These are phyloP conservation scores for Solanum stenotomum DNA, from an alignment of 257 asterid species.

Conservation along the genomic window DNA sequence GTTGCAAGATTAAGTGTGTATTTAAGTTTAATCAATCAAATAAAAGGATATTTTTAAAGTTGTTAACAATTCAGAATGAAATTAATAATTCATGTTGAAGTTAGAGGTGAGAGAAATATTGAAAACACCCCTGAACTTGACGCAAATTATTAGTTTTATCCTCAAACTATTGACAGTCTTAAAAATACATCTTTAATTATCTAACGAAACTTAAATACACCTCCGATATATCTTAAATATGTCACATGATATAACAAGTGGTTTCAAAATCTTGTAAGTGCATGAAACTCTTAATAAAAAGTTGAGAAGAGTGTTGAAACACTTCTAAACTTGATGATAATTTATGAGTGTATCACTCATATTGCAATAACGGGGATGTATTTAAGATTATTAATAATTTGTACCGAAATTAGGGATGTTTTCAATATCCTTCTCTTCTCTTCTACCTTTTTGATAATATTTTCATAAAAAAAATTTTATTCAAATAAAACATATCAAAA, in stretches of 20 bases:
- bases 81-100: too few species aligned
- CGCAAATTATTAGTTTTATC: not conserved
- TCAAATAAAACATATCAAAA: not conserved
- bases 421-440: too few species aligned
- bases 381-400: too few species aligned
- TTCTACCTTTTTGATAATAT: too few species aligned
- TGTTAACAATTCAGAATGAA: not conserved
- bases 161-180: rapidly evolving
- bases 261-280: too few species aligned
- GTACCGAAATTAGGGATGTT: rapidly evolving
- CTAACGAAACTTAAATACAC: too few species aligned
- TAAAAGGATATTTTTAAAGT: too few species aligned
- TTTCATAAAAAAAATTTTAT: too few species aligned
- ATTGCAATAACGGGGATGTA: rapidly evolving
- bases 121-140: not conserved
- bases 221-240: rapidly evolving
- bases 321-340: too few species aligned
- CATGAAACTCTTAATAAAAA: too few species aligned
- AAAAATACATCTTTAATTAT: rapidly evolving
- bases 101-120: not conserved
- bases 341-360: too few species aligned
- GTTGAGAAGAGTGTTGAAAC: rapidly evolving
- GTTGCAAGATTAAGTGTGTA: not conserved
- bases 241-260: not conserved
- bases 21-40: too few species aligned